phyloP scores from a whole-genome alignment of 495 filamentous ascomycete species.

The Podospora australis region DNA sequence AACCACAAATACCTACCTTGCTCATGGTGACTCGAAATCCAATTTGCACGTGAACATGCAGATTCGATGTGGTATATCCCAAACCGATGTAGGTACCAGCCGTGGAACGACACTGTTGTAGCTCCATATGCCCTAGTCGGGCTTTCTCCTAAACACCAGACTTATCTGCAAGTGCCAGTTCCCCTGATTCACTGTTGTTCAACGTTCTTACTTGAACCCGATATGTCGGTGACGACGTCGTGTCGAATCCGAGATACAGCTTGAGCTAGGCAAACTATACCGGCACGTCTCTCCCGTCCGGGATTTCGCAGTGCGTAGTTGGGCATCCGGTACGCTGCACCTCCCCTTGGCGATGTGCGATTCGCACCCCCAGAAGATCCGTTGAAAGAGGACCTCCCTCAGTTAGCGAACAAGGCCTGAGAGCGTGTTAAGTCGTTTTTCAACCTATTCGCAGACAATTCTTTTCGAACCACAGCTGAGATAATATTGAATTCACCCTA shows the following conservation, averaged over 20 bases:
- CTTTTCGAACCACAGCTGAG: no score
- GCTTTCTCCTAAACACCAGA: no score
- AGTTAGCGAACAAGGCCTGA: constrained; percentile 23
- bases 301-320: constrained; percentile 36
- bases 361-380: constrained; percentile 34
- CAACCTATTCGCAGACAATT: no score
- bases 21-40: no score
- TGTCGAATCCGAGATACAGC: constrained; percentile 21
- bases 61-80: no score
- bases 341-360: constrained; percentile 31
- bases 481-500: constrained; percentile 2
- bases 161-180: no score
- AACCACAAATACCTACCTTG: no score
- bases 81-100: no score
- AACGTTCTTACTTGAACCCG: background rate
- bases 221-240: background rate
- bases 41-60: no score
- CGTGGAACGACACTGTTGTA: no score
- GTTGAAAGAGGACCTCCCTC: background rate
- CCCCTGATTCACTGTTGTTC: no score
- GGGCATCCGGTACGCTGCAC: constrained; percentile 37
- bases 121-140: no score
- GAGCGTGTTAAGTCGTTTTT: constrained; percentile 10
- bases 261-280: constrained; percentile 36
- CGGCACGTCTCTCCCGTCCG: constrained; percentile 19